Base-by-base conservation (phyloP, 805 yeast genomes). In the Pichia californica region DNA sequence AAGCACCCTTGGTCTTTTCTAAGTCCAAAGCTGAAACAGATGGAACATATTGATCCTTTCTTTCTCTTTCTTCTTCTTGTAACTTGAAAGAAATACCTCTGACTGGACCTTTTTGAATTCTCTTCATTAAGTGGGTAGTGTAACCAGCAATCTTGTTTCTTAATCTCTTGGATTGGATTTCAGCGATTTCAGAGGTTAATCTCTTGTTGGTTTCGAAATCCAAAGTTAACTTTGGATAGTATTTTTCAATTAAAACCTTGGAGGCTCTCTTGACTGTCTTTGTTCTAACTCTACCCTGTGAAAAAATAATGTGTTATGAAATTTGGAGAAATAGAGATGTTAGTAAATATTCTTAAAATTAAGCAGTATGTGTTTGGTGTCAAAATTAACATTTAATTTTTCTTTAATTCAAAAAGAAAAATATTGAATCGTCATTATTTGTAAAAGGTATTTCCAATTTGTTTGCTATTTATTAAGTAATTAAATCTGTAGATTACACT, bases 91-190 rank as follows among this genome's bases (percentile, higher is more conserved):
- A 93, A 64, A 93, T 94, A 79, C 99, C 99, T 83, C 98, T 89
- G 66, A 93, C 99, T 80, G 99, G 99, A 72, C 99, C 99, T 83
- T 91, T 93, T 79, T 94, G 98, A 70, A 93, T 93, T 81, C 99
- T 89, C 83, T 88, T 93, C 99, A 93, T 94, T 75, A 93, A 83
- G 77, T 93, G 99, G 69, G 99, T 93, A 76, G 99, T 93, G 96
- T 91, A 93, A 74, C 99, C 99, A 72, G 99, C 99, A 68, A 93
- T 94, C 88, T 93, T 93, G 93, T 93, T 93, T 82, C 99, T 93
- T 75, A 93, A 85, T 79, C 99, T 88, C 85, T 93, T 93, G 68
- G 99, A 88, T 75, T 91, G 97, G 70, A 93, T 94, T 73, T 86
- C 89, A 61, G 99, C 99, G 66, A 93, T 89, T 76, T 94, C 96